Evolutionary conservation across 441 rosid genomes (phyloP).

Genomic region (Sinapis alba): DNA sequence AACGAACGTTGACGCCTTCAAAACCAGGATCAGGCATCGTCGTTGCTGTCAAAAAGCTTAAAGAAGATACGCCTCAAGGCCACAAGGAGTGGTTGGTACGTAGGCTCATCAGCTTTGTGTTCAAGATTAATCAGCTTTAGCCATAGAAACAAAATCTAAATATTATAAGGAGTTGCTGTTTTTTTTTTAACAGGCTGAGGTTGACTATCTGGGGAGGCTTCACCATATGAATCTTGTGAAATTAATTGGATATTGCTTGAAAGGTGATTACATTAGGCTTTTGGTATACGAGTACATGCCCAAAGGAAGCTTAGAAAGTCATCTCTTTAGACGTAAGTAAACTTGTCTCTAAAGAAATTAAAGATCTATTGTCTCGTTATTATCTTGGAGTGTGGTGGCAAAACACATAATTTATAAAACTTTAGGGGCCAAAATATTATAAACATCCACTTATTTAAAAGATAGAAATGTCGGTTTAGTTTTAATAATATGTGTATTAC

Average conservation of each 20-base stretch:
- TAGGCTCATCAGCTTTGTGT: conserved; percentile 26
- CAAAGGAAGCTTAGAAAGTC: conserved; percentile 69
- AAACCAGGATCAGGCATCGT: conserved; percentile 58
- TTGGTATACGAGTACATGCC: conserved; percentile 67
- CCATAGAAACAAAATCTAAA: not conserved
- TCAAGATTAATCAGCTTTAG: conserved; percentile 9
- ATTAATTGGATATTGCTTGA: conserved; percentile 60
- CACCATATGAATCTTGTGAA: conserved; percentile 65
- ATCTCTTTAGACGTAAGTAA: conserved; percentile 63
- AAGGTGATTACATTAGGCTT: conserved; percentile 51
- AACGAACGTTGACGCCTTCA: conserved; percentile 50
- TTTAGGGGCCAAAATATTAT: not conserved
- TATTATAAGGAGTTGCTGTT: not conserved
- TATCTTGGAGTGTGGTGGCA: not conserved
- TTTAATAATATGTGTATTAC: no score
- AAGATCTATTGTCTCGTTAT: not conserved
- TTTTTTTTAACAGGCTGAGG: conserved; percentile 53
- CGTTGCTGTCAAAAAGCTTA: conserved; percentile 68
- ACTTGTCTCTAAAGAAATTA: conserved; percentile 6
- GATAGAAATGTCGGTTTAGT: not conserved
- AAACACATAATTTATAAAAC: no score
- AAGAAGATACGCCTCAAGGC: conserved; percentile 54
- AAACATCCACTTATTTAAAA: not conserved
- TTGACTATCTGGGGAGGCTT: conserved; percentile 56
- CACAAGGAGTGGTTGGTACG: conserved; percentile 82